Evolutionary conservation across 345 rosid species (phyloP).

Genomic region (Pugionium dolabratum): DNA sequence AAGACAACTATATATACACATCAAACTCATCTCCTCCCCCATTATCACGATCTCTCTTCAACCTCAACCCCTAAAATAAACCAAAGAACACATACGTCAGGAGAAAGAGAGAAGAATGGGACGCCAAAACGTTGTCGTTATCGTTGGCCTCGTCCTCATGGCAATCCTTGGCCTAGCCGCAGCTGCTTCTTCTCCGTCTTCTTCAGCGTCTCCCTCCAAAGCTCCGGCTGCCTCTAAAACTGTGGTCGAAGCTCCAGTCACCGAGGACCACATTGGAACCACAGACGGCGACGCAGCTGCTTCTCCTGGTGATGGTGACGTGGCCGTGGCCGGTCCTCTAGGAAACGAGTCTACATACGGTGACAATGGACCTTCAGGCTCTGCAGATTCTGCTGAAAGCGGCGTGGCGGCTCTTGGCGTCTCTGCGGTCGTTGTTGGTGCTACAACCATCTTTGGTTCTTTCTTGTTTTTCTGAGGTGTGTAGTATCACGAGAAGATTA

Average conservation of each 20-base stretch:
- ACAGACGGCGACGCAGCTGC: slow-evolving; percentile 32
- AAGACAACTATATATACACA: slow-evolving; percentile 26
- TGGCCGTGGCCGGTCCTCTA: slow-evolving; percentile 48
- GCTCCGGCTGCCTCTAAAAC: slow-evolving; percentile 27
- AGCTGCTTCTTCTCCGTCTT: slow-evolving; percentile 38
- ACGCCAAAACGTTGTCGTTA: slow-evolving; percentile 30
- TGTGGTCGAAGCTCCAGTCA: slow-evolving; percentile 19
- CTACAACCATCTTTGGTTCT: slow-evolving; percentile 42
- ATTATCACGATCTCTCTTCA: slow-evolving; percentile 30
- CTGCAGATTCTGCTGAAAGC: slow-evolving; percentile 14
- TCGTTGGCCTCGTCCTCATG: slow-evolving; percentile 34
- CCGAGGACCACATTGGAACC: slow-evolving; percentile 37
- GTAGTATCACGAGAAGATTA: slow-evolving; percentile 3
- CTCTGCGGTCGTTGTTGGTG: slow-evolving; percentile 42
- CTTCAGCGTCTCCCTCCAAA: slow-evolving; percentile 36
- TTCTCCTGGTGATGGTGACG: slow-evolving; percentile 40
- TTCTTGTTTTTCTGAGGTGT: slow-evolving; percentile 42
- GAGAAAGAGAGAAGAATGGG: slow-evolving; percentile 36
- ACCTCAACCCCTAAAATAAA: slow-evolving; percentile 8
- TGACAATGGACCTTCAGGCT: slow-evolving; percentile 13
- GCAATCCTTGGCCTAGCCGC: slow-evolving; percentile 39
- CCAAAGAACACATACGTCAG: neutral
- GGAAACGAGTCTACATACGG: slow-evolving; percentile 41
- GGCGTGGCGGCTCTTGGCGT: slow-evolving; percentile 36
- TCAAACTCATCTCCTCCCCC: neutral